Conservation (phyloP, 306 rosid genomes). For the Lablab purpureus region DNA sequence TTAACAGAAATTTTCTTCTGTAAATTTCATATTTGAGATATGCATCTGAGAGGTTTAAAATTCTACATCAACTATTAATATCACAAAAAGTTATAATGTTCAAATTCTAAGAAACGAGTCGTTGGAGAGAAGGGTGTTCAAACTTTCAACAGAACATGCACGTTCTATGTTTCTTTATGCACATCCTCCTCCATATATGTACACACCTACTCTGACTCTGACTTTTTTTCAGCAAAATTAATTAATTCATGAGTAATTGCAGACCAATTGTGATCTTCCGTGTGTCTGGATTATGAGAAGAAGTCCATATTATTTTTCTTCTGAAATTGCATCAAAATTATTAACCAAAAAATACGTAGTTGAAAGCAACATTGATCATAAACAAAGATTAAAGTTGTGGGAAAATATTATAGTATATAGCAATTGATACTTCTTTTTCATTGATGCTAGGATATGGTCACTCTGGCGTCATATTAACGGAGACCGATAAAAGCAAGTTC, state of each 20-base stretch:
- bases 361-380: slow-evolving; percentile 42
- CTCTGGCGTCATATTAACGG: slow-evolving; percentile 34
- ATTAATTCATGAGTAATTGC: slow-evolving; percentile 8
- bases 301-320: slow-evolving; percentile 19
- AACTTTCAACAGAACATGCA: slow-evolving; percentile 45
- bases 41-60: too few species aligned
- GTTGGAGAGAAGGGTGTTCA: slow-evolving; percentile 18
- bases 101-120: neutral
- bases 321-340: slow-evolving; percentile 45
- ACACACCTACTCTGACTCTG: slow-evolving; percentile 36
- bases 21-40: too few species aligned
- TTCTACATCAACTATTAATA: too few species aligned
- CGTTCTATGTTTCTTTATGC: slow-evolving; percentile 30
- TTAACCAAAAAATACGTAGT: slow-evolving; percentile 24
- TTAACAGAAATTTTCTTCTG: too few species aligned
- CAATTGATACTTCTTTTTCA: slow-evolving; percentile 41
- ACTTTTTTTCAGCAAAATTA: slow-evolving; percentile 9
- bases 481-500: neutral
- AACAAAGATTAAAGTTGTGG: neutral
- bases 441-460: slow-evolving; percentile 50
- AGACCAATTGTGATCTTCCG: slow-evolving; percentile 31
- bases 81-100: too few species aligned
- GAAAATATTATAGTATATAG: slow-evolving; percentile 14
- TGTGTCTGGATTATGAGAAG: slow-evolving; percentile 11
- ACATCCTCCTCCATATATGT: slow-evolving; percentile 24